Evolutionary conservation across 129 eudicot genomes (phyloP).

Genomic region (Silybum marianum): DNA sequence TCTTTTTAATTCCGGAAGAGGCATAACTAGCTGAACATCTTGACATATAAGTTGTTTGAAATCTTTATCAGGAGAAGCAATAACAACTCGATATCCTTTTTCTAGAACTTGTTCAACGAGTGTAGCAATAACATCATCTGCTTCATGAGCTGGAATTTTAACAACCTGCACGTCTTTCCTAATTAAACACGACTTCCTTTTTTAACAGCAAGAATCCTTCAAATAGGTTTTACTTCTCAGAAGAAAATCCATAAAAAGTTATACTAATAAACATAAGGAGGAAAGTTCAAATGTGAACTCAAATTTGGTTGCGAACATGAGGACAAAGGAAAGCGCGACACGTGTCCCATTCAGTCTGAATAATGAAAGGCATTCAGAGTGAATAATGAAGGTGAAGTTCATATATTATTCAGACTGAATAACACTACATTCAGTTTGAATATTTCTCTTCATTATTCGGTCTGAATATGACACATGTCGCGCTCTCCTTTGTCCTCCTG

Average conservation of each 20-base stretch:
- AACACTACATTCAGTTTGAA: too few species aligned
- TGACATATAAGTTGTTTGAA: constrained; percentile 90
- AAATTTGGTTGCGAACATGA: too few species aligned
- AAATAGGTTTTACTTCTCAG: background rate
- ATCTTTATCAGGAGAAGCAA: constrained; percentile 98
- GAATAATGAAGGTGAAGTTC: too few species aligned
- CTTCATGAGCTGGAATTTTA: constrained; percentile 72
- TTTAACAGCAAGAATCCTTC: background rate
- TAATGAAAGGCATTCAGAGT: too few species aligned
- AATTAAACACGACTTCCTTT: background rate
- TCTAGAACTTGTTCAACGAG: constrained; percentile 70
- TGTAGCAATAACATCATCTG: constrained; percentile 93
- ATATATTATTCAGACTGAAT: too few species aligned
- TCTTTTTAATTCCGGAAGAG: constrained; percentile 68
- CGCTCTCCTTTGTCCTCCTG: too few species aligned
- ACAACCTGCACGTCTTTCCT: constrained; percentile 59
- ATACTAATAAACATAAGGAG: background rate
- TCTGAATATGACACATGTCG: too few species aligned
- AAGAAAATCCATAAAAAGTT: background rate
- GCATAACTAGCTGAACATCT: constrained; percentile 89
- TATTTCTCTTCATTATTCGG: too few species aligned
- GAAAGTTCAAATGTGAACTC: too few species aligned
- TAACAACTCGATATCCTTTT: constrained; percentile 67
- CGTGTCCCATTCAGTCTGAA: too few species aligned
- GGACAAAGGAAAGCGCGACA: too few species aligned